phyloP scores from a whole-genome alignment of 768 basidiomycete species.

The Chalciporus sphaerocephalus region DNA sequence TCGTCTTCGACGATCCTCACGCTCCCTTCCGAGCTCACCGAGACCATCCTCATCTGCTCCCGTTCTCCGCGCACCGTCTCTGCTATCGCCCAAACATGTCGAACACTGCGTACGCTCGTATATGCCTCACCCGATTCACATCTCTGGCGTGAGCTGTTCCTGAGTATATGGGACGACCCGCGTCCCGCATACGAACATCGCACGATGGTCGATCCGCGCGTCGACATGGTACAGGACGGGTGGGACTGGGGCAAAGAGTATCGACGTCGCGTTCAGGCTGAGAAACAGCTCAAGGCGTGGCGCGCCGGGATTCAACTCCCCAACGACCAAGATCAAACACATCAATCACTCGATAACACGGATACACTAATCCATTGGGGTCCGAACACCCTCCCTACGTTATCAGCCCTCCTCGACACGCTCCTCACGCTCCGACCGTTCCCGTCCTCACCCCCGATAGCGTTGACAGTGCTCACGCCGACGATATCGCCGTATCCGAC shows the following conservation, averaged over 20 bases:
- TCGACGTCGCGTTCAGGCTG: slow-evolving; percentile 19
- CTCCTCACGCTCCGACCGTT: slow-evolving; percentile 33
- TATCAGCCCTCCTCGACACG: slow-evolving; percentile 33
- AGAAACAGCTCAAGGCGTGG: slow-evolving; percentile 23
- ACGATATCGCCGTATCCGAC: slow-evolving; percentile 7
- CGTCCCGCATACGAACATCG: slow-evolving; percentile 31
- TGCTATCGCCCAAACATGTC: slow-evolving; percentile 36
- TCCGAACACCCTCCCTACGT: slow-evolving; percentile 8
- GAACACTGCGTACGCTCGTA: slow-evolving; percentile 33
- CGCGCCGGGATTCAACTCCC: slow-evolving; percentile 14
- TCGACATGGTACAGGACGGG: slow-evolving; percentile 7
- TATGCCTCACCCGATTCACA: slow-evolving; percentile 33
- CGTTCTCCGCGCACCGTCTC: slow-evolving; percentile 32
- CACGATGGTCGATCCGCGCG: slow-evolving; percentile 22
- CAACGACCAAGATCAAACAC: neutral
- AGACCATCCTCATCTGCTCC: slow-evolving; percentile 32
- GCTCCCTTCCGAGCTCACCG: slow-evolving; percentile 41
- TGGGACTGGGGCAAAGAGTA: slow-evolving; percentile 27
- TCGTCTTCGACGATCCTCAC: slow-evolving; percentile 4
- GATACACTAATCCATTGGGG: too few species aligned
- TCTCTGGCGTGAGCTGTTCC: slow-evolving; percentile 48
- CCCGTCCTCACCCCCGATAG: slow-evolving; percentile 22
- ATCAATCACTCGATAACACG: too few species aligned
- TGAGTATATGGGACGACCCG: slow-evolving; percentile 49
- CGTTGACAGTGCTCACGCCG: slow-evolving; percentile 16